phyloP scores from a whole-genome alignment of 371 early-diverging fungal species.

The Rhizopus sp. region DNA sequence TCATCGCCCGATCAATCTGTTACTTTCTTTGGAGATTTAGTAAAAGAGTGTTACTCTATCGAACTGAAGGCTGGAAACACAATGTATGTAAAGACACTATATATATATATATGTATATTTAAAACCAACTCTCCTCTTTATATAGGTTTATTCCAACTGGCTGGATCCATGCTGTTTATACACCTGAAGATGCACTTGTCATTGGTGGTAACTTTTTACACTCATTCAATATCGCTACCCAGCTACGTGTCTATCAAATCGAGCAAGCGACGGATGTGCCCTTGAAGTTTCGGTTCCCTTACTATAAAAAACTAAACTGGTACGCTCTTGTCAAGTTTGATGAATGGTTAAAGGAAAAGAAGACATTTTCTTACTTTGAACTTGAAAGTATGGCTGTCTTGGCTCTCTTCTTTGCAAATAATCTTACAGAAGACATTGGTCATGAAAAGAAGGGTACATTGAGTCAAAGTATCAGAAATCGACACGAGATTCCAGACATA shows the following conservation, averaged over 20 bases:
- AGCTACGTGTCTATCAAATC: conserved; percentile 68
- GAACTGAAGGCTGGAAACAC: conserved; percentile 76
- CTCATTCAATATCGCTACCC: conserved; percentile 70
- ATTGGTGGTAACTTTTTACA: conserved; percentile 94
- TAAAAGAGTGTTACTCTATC: conserved; percentile 69
- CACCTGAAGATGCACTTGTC: conserved; percentile 83
- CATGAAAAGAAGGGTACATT: neutral
- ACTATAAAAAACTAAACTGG: conserved; percentile 80
- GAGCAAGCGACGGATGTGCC: conserved; percentile 83
- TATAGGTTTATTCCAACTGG: conserved; percentile 88
- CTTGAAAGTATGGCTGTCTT: conserved; percentile 20
- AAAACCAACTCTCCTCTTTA: neutral
- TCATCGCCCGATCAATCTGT: conserved; percentile 79
- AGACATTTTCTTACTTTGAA: conserved; percentile 17
- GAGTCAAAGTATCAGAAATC: neutral
- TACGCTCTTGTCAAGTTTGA: conserved; percentile 56
- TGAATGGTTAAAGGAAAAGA: conserved; percentile 11
- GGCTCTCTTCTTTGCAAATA: conserved; percentile 9
- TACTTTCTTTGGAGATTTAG: conserved; percentile 80
- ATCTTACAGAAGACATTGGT: neutral
- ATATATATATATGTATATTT: no score
- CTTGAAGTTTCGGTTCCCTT: conserved; percentile 83
- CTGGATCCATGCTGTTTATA: conserved; percentile 95
- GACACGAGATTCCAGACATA: conserved; percentile 10
- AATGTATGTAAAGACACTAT: conserved; percentile 55